Base-by-base conservation (phyloP, 2,329 filamentous ascomycete species). In the Colletotrichum sp. region DNA sequence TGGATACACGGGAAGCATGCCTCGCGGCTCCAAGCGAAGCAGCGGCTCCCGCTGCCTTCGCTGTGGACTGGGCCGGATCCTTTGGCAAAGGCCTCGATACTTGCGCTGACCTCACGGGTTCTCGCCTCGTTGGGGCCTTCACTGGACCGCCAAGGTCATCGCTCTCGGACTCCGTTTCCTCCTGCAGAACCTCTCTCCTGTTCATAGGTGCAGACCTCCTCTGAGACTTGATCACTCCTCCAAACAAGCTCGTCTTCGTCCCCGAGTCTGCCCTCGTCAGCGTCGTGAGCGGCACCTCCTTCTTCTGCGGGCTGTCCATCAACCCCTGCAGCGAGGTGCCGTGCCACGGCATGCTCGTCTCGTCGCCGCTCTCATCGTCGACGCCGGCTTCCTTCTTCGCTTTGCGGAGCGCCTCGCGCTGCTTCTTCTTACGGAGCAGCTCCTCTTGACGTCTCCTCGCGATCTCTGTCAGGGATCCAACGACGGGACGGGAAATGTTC, bases 401-500 rank as follows among this genome's bases (percentile, higher is more conserved):
- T 78, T 29, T 77, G 75, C 8, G 78, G 76, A 66, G 85, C 59
- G 13, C 79, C 82, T 80, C 79, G 34, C 79, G 82, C 78, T 89
- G 87, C 69, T 80, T 84, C 71, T 82, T 83, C 2, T 79, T 79
- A 30, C 83, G 83, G 13, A 81, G 78, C 29, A 85, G 80, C 8
- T 84, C 84, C 30, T 86, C 83, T 30, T 84, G 82, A 57, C 83
- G 84, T 67, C 81, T 78, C 76, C 81, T 83, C 16, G 85, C 83
- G 4, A 83, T 59, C 11, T 84, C 81, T 0, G 85, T 86, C 78
- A 85, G 84, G 3, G 80, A 80, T 1, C 85, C 86, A 1, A 89
- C 85, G 12, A 90, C 87, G 3, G 90, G 90, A 9, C 90, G 86
- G 52, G 89, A 88, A 65, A 92, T 89, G 73, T 86, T 84, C 25